A percentile compares a stretch with the other conserved stretches of the same genome.
phyloP scores from a whole-genome alignment of 352 stramenopile species.

The Phytophthora tubulina region DNA sequence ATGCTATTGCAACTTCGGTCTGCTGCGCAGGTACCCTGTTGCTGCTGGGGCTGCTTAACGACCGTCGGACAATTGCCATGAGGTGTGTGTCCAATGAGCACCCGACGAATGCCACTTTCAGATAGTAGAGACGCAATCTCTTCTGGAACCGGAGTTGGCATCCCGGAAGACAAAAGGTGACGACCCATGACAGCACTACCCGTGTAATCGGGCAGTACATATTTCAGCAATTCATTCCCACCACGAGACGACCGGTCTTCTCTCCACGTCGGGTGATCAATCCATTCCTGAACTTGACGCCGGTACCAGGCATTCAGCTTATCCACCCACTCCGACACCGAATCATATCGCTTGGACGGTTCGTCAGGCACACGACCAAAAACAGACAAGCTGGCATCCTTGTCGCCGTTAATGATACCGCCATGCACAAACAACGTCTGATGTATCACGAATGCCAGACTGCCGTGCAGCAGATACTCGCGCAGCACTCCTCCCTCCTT shows the following conservation, averaged over 20 bases:
- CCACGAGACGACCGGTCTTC: slow-evolving; percentile 60
- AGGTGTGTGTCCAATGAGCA: slow-evolving; percentile 94
- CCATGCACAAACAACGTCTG: slow-evolving; percentile 95
- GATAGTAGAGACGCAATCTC: slow-evolving; percentile 63
- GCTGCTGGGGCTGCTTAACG: slow-evolving; percentile 59
- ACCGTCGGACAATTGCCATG: slow-evolving; percentile 93
- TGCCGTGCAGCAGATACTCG: slow-evolving; percentile 86
- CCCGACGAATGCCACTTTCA: slow-evolving; percentile 78
- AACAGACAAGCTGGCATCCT: slow-evolving; percentile 48
- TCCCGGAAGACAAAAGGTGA: slow-evolving; percentile 78
- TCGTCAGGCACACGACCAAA: slow-evolving; percentile 81
- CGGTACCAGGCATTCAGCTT: slow-evolving; percentile 89
- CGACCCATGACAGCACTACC: slow-evolving; percentile 82
- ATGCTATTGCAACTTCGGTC: slow-evolving; percentile 18
- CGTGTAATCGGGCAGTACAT: slow-evolving; percentile 67
- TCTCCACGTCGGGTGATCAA: slow-evolving; percentile 81
- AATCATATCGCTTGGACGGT: slow-evolving; percentile 40
- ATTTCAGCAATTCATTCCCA: slow-evolving; percentile 75
- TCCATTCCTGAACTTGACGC: slow-evolving; percentile 79
- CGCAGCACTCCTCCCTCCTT: slow-evolving; percentile 75
- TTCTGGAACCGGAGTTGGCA: slow-evolving; percentile 64
- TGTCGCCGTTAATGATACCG: slow-evolving; percentile 73
- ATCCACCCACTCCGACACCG: slow-evolving; percentile 65
- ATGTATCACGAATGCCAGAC: slow-evolving; percentile 81
- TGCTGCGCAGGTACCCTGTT: slow-evolving; percentile 18